Percentiles rank a stretch among this genome's conserved stretches.
Evolutionary conservation across 345 rosid genomes (phyloP).

Genomic region (Leavenworthia alabamica): DNA sequence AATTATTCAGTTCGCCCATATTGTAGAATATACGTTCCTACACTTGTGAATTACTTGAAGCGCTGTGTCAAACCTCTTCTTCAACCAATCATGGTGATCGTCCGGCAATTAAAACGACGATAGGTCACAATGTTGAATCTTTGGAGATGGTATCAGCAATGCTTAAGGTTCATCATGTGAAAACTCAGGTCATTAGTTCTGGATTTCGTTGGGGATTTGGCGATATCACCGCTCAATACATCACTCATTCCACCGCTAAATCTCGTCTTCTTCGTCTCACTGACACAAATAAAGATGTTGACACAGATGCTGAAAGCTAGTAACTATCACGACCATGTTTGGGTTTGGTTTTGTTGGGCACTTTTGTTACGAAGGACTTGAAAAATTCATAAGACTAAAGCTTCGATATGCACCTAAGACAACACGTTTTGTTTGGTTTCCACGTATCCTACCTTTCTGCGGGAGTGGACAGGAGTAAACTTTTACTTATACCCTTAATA

Average conservation of each 20-base stretch:
- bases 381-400: constrained; percentile 57
- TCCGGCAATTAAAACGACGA: no score
- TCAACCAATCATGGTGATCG: no score
- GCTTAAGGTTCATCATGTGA: constrained; percentile 62
- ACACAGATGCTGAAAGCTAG: constrained; percentile 63
- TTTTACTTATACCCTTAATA: no score
- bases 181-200: constrained; percentile 85
- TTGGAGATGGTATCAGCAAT: no score
- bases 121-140: no score
- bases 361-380: constrained; percentile 81
- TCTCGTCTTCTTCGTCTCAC: constrained; percentile 36
- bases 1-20: no score
- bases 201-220: constrained; percentile 86
- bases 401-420: constrained; percentile 64
- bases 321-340: constrained; percentile 60
- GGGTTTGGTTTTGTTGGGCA: constrained; percentile 81
- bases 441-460: no score
- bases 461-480: no score
- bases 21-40: no score
- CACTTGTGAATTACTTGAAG: no score
- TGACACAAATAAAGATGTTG: constrained; percentile 40
- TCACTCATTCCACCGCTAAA: constrained; percentile 67
- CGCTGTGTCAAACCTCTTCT: no score
- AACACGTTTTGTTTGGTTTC: constrained; percentile 54
- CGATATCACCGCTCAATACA: constrained; percentile 79